Percentiles rank a stretch among this genome's conserved stretches.
Evolutionary conservation across 2,329 filamentous ascomycete species (phyloP).

Genomic region (Epichloe bromicola): DNA sequence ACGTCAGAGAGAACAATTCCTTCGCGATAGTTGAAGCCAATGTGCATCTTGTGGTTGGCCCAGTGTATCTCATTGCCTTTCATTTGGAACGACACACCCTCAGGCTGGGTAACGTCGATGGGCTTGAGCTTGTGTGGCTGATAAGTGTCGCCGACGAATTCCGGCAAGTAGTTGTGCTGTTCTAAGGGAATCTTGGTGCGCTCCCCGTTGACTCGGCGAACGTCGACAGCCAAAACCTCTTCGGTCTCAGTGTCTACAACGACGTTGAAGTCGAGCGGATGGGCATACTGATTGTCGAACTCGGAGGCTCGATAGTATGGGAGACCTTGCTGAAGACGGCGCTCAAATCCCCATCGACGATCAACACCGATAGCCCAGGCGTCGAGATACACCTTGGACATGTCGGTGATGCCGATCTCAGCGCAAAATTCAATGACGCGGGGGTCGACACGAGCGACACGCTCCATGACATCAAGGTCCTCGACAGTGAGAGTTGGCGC

Average conservation of each 20-base stretch:
- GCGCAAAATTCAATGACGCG: slow-evolving; percentile 67
- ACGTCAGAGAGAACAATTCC: slow-evolving; percentile 59
- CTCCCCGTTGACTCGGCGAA: slow-evolving; percentile 30
- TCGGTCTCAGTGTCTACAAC: slow-evolving; percentile 33
- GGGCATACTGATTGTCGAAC: slow-evolving; percentile 52
- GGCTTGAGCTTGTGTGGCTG: slow-evolving; percentile 22
- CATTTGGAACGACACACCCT: slow-evolving; percentile 32
- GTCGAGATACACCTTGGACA: slow-evolving; percentile 75
- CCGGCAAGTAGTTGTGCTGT: slow-evolving; percentile 25
- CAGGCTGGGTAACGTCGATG: slow-evolving; percentile 26
- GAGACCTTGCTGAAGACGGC: slow-evolving; percentile 66
- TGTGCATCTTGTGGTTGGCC: slow-evolving; percentile 57
- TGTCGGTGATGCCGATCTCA: slow-evolving; percentile 64
- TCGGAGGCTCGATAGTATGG: slow-evolving; percentile 68
- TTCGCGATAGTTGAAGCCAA: slow-evolving; percentile 61
- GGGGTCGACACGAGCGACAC: slow-evolving; percentile 51
- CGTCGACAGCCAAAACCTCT: slow-evolving; percentile 32
- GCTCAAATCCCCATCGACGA: slow-evolving; percentile 57
- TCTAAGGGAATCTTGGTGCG: slow-evolving; percentile 29
- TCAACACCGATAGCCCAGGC: slow-evolving; percentile 80
- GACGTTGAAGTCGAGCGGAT: slow-evolving; percentile 38
- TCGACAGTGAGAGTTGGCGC: slow-evolving; percentile 57
- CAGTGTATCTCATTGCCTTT: slow-evolving; percentile 36
- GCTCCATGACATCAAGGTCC: slow-evolving; percentile 64
- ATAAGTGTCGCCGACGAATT: slow-evolving; percentile 22